Base-by-base conservation (phyloP, 371 early-diverging fungal species). In the Phascolomyces articulosus region DNA sequence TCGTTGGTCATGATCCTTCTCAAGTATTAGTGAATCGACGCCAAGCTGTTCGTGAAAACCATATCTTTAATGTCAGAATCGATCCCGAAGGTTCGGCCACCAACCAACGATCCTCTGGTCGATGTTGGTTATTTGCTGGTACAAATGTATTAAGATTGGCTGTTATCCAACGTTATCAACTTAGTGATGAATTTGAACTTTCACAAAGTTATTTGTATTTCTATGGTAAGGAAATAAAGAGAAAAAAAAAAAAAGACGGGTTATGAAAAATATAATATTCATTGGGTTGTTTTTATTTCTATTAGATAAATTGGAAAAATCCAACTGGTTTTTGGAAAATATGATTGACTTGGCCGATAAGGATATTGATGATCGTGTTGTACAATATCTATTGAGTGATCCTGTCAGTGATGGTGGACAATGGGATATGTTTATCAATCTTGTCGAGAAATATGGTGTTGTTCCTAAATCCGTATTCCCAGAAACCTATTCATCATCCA, bases 101-200 rank as follows among this genome's bases (percentile, higher is more conserved):
- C 23, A 88, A 93, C 77, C 94, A 93, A 74, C 87, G 87, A 67
- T 78, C 78, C 66, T 87, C 88, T n/a, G 94, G 94, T 20, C 86
- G 94, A 18, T 93, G 94, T 81, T 93, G 94, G 94, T 67, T 93
- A 40, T 93, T 93, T 82, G 94, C 94, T 21, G 93, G 77, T 41
- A 76, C 80, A 27, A 79, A 81, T 59, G 76, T 80, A 4, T 61
- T 79, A 58, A 70, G 77, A 41, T 63, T 73, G 24, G 70, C 67
- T 20, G 67, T 77, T 21, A 79, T 79, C 59, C 55, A 68, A 53
- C 78, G 74, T 34, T 87, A 88, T 74, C 91, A 91, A 53, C 72
- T 93, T 48, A 54, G 60, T 10, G 92, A 93, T 41, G 87, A 87
- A 59, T 90, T 93, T 71, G 93, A 93, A 70, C 83, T 93, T 24